phyloP scores from a whole-genome alignment of 2,329 filamentous ascomycete genomes.

The Neoarthrinium moseri region DNA sequence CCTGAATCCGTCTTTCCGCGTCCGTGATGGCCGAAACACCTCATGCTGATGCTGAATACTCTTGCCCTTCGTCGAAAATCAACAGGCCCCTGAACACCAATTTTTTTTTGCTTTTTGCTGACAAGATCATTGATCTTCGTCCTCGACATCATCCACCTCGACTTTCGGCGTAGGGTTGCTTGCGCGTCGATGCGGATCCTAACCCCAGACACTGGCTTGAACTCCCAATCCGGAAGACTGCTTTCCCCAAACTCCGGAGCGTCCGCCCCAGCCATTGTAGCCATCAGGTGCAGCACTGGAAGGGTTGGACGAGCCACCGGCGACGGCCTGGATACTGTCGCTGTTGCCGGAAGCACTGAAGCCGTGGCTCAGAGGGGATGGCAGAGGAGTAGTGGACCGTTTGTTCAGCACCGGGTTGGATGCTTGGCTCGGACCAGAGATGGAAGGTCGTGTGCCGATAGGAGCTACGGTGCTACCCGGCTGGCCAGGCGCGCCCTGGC shows the following conservation, averaged over 20 bases:
- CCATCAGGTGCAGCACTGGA: slow-evolving; percentile 42
- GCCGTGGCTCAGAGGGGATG: slow-evolving; percentile 81
- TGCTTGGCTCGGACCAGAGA: slow-evolving; percentile 49
- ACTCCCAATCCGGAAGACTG: slow-evolving; percentile 78
- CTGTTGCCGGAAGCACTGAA: slow-evolving; percentile 54
- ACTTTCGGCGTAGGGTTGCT: slow-evolving; percentile 8
- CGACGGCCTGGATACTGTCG: slow-evolving; percentile 41
- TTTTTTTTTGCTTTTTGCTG: slow-evolving; percentile 26
- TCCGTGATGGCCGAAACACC: slow-evolving; percentile 32
- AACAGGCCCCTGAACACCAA: slow-evolving; percentile 31
- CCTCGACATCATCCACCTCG: slow-evolving; percentile 4
- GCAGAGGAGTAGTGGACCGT: slow-evolving; percentile 83
- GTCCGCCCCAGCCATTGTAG: slow-evolving; percentile 72
- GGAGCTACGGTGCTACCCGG: slow-evolving; percentile 73
- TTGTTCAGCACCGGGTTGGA: slow-evolving; percentile 67
- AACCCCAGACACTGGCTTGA: slow-evolving; percentile 94
- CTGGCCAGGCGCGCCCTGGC: slow-evolving; percentile 55
- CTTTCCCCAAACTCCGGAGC: slow-evolving; percentile 81
- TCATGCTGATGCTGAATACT: slow-evolving; percentile 34
- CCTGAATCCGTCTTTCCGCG: slow-evolving; percentile 18
- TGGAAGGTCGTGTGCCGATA: slow-evolving; percentile 84
- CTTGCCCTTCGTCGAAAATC: slow-evolving; percentile 23
- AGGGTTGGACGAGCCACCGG: slow-evolving; percentile 57
- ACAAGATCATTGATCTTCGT: slow-evolving; percentile 12
- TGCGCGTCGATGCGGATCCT: slow-evolving; percentile 25